Base-by-base conservation (phyloP, 805 yeast species). In the Saccharomyces eubayanus region DNA sequence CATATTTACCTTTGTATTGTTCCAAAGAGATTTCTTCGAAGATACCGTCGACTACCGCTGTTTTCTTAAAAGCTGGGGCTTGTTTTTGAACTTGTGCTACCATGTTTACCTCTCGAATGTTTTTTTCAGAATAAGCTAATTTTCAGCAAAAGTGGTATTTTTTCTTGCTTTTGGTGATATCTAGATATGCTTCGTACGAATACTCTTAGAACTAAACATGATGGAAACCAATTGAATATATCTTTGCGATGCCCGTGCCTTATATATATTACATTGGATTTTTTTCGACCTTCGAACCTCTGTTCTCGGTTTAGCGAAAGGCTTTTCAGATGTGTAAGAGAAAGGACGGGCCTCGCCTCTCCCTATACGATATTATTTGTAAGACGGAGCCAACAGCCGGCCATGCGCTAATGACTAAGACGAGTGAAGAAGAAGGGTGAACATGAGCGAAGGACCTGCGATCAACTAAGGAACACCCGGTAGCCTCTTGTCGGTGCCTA, bases 1-100 rank as follows among this genome's bases (percentile, higher is more conserved):
- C 97, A 96, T 97, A 94, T 77, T 94, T 89, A 71, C 99, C 99
- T 79, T 85, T 85, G 88, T 85, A 94, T 76, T 88, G 87, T 69
- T 92, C 98, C 66, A 94, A 84, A 57, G 96, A 80, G 66, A 94
- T 81, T 70, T 94, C 97, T 80, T 94, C 98, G 72, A 94, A 92
- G 62, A 82, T 78, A 76, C 98, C 98, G 78, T 92, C 91, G 65
- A 94, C 81, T 70, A 94, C 98, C 72, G 99, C 99, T 66, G 96
- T 89, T 80, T 92, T 94, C 75, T 79, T 87, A 87, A 94, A 94
- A 56, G 82, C 64, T 75, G 99, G 99, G 71, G 99, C 99, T 74
- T 91, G 96, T 74, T 89, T 84, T 79, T 90, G 96, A 70, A 92
- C 89, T 68, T 77, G 77, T 59, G 96, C 90, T 72, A 83, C 90